Conservation (phyloP, 192 early-diverging fungal genomes). For the Coemansia sp. region DNA sequence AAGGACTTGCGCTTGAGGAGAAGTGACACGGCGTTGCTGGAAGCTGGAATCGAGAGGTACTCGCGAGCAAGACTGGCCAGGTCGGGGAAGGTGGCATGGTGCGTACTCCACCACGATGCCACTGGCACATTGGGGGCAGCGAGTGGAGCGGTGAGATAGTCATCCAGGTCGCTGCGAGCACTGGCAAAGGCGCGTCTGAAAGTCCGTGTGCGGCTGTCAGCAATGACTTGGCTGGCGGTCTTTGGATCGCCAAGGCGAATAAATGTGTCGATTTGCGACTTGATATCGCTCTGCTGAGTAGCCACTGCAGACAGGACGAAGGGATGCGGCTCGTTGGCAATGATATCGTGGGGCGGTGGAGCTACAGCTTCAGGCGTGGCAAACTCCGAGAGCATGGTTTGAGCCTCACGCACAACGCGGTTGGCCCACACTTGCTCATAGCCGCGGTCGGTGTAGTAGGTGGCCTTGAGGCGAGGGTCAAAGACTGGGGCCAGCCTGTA, state of each 20-base stretch:
- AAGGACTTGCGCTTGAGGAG: constrained; percentile 14
- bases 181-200: constrained; percentile 38
- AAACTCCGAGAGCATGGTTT: constrained; percentile 29
- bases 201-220: constrained; percentile 33
- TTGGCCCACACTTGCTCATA: constrained; percentile 34
- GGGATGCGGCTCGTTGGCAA: constrained; percentile 2
- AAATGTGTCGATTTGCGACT: constrained; percentile 31
- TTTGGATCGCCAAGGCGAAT: constrained; percentile 25
- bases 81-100: constrained; percentile 31
- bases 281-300: constrained; percentile 21
- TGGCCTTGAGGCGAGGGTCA: constrained; percentile 45
- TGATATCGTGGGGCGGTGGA: neutral
- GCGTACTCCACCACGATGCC: constrained; percentile 40
- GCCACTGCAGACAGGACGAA: constrained; percentile 12
- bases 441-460: constrained; percentile 43
- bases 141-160: constrained; percentile 38
- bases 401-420: constrained; percentile 43
- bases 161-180: constrained; percentile 45
- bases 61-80: constrained; percentile 37
- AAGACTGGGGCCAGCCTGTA: constrained; percentile 51
- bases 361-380: constrained; percentile 8
- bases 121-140: constrained; percentile 25
- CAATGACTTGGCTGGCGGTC: constrained; percentile 21
- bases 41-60: constrained; percentile 41
- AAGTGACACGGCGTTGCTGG: constrained; percentile 18